These are phyloP conservation scores for Microcos paniculata DNA, from an alignment of 345 rosid species.

Conservation along the genomic window DNA sequence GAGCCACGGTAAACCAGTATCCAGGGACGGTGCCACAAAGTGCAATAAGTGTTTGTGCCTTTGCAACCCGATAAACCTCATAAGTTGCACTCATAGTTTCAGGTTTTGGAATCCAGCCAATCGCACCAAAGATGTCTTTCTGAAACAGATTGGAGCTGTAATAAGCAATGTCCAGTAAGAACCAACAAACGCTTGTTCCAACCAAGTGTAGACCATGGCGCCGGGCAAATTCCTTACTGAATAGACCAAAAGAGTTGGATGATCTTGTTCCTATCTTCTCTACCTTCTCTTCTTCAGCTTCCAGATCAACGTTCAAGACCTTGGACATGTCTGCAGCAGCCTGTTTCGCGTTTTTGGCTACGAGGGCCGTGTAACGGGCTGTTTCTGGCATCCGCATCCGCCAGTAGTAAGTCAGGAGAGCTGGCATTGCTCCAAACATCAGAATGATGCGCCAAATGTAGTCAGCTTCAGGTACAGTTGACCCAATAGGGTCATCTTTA, in stretches of 20 bases:
- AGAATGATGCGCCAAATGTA: constrained; percentile 52
- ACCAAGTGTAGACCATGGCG: constrained; percentile 55
- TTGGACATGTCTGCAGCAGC: constrained; percentile 55
- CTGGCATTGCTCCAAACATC: constrained; percentile 54
- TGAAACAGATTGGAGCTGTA: constrained; percentile 56
- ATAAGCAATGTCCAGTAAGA: constrained; percentile 52
- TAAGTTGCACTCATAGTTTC: constrained; percentile 46
- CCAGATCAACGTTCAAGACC: constrained; percentile 42
- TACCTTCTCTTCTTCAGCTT: constrained; percentile 28
- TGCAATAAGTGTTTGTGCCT: constrained; percentile 53
- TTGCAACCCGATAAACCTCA: constrained; percentile 46
- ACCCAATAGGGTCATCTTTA: constrained; percentile 13
- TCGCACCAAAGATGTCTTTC: constrained; percentile 47
- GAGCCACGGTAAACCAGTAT: constrained; percentile 52
- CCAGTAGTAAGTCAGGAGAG: constrained; percentile 53
- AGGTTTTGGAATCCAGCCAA: constrained; percentile 51
- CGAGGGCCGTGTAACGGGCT: constrained; percentile 56
- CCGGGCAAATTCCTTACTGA: constrained; percentile 35
- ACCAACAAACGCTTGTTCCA: constrained; percentile 50
- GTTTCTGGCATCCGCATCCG: constrained; percentile 62
- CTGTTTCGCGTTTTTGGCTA: constrained; percentile 41
- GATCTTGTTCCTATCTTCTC: constrained; percentile 6
- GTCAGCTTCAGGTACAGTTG: constrained; percentile 46
- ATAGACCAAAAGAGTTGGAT: constrained; percentile 39
- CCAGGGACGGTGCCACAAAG: constrained; percentile 53